These are phyloP conservation scores for Lentinus tigrinus DNA, from an alignment of 768 basidiomycete genomes.

Conservation along the genomic window DNA sequence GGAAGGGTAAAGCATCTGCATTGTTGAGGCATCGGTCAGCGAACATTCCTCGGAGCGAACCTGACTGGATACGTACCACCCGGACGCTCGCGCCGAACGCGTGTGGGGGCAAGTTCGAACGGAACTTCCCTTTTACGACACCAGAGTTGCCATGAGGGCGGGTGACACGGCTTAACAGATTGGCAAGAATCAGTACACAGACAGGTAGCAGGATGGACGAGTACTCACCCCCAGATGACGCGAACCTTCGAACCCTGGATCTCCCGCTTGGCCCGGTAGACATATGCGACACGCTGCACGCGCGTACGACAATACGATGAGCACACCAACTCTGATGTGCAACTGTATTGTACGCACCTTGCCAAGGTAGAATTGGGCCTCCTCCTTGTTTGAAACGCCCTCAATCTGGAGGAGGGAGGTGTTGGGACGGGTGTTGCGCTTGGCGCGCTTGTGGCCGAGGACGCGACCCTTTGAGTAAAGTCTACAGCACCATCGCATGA, in stretches of 20 bases:
- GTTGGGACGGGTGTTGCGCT: conserved; percentile 94
- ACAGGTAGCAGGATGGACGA: background rate
- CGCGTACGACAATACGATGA: background rate
- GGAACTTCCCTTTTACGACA: conserved; percentile 97
- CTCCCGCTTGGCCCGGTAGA: conserved; percentile 96
- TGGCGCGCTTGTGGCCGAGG: conserved; percentile 97
- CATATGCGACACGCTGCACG: conserved; percentile 87
- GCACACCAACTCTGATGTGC: too few species aligned
- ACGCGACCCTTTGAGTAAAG: conserved; percentile 96
- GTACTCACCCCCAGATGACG: conserved; percentile 93
- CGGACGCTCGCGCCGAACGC: conserved; percentile 92
- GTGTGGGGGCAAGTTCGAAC: conserved; percentile 90
- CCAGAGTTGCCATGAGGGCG: conserved; percentile 93
- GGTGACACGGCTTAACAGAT: conserved; percentile 71
- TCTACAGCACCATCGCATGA: conserved; percentile 41
- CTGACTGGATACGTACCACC: conserved; percentile 52
- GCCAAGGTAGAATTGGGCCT: conserved; percentile 97
- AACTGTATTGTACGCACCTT: conserved; percentile 60
- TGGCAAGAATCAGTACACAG: background rate
- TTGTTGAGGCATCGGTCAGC: background rate
- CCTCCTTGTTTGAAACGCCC: conserved; percentile 90
- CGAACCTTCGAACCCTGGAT: conserved; percentile 93
- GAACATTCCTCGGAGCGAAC: background rate
- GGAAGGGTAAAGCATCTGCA: conserved; percentile 91
- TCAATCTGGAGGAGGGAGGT: conserved; percentile 97